Base-by-base conservation (phyloP, 192 early-diverging fungal species). In the Diversispora epigaea region DNA sequence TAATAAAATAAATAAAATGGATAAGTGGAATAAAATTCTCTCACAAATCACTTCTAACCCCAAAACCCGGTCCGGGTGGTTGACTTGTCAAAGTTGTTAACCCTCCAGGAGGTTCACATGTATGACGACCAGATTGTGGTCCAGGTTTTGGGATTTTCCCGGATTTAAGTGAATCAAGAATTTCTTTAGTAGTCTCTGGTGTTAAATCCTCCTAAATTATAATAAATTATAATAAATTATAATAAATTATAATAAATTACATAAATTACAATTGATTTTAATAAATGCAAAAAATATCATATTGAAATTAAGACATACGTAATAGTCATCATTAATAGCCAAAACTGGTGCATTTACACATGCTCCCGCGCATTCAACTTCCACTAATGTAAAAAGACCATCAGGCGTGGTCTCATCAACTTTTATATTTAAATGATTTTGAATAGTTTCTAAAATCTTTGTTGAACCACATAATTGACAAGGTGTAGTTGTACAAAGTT, bases 311-410 rank as follows among this genome's bases (percentile, higher is more conserved):
- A 12, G 49, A 43, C 64, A 17, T 54, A 69, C 68, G 54, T 69
- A 69, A 40, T 69, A 69, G 32, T 69, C 68, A 54, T 69, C 68
- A 17, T 69, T 69, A 69, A 69, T 43, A 7, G 98, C 95, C 79
- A 99, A 83, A 6, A 99, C 96, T 3, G 96, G 98, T 14, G 96
- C 96, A 76, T 99, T 99, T 66, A 96, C 90, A 79, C 98, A 99
- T 17, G 98, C 98, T 67, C 96, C 98, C 41, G 98, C 98, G 77
- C 98, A 99, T 83, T 99, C 98, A 32, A 99, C 98, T 80, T 99
- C 98, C n/a, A 98, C 97, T 61, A 99, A 84, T 25, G 98, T 99
- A 80, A 99, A 98, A 76, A 93, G 82, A 76, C 93, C 92, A 79
- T 99, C 98, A 56, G 85, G 76, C 50, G 96, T 97, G 17, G 98